Base-by-base conservation (phyloP, 257 asterid genomes). In the Nicotiana tomentosiformis region DNA sequence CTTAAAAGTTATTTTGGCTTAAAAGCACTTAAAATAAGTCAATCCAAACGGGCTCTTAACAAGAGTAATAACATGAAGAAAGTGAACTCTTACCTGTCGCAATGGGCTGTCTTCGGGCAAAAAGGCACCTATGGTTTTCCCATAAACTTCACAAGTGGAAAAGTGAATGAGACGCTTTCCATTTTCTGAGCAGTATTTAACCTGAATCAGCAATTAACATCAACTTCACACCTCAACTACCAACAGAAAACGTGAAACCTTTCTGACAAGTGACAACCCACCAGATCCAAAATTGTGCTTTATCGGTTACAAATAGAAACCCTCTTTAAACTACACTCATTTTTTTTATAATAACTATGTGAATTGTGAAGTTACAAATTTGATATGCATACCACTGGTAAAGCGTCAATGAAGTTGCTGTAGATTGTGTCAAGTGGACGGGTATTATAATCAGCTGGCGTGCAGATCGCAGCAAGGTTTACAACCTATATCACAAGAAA, bases 401-500 rank as follows among this genome's bases (percentile, higher is more conserved):
- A 92, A 53, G 98, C 98, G 86, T 94, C 97, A 66, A 90, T 91
- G 86, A 94, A 94, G 84, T 94, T 94, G 97, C 97, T 94, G 91
- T 92, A 93, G 83, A 94, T 94, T 26, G 98, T 94, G 87, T 94
- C 98, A 18, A 94, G 96, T 0, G 98, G 98, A 39, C 98, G 95
- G 0, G 97, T 94, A 69, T 94, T 94, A 88, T 94, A 94, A 86
- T 94, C 98, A 11, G 98, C 98, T 81, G 98, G 98, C 79, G 98
- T 94, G 89, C 98, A 94, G 86, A 94, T 93, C 87, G 98, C 97
- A 55, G 98, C 98, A 84, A 94, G 98, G 85, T 94, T 94, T 83
- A 94, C 82, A 17, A 90, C 89, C 98, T 94, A 77, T 70, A 70
- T 55, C 78, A 83, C 86, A 88, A 86, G 46, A 68, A 78, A 46